Evolutionary conservation across 225 moss, liverwort and hornwort species (phyloP).

Genomic region (Antitrichia curtipendula): DNA sequence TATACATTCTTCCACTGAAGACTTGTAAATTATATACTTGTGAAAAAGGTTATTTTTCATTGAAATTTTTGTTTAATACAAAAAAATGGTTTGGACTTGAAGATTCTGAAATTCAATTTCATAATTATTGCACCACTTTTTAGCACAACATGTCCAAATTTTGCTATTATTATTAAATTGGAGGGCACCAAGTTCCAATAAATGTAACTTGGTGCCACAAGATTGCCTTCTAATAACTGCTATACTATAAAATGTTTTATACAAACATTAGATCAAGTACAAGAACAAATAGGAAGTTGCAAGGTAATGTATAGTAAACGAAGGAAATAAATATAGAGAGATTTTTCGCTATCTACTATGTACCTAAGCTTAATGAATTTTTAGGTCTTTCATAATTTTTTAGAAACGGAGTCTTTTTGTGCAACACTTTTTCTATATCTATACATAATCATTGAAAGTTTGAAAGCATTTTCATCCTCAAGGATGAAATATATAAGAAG

Average conservation of each 20-base stretch:
- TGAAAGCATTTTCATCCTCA: too few relatives aligned
- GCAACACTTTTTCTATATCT: too few relatives aligned
- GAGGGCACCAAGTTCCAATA: neutral
- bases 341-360: neutral
- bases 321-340: neutral
- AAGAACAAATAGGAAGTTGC: neutral
- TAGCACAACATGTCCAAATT: neutral
- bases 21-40: too few relatives aligned
- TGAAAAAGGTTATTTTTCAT: neutral
- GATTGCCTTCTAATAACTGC: neutral
- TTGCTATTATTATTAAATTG: neutral
- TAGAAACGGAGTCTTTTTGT: too few relatives aligned
- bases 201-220: neutral
- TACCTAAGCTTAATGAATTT: neutral
- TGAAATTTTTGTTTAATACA: neutral
- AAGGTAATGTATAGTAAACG: neutral
- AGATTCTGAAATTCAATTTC: neutral
- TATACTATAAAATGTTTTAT: neutral
- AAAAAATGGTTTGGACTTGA: too few relatives aligned
- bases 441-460: too few relatives aligned
- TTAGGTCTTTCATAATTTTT: neutral
- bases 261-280: neutral
- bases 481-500: too few relatives aligned
- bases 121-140: neutral
- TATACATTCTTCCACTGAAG: too few relatives aligned